Evolutionary conservation across 192 early-diverging fungal species (phyloP).

Genomic region (Coemansia sp.): DNA sequence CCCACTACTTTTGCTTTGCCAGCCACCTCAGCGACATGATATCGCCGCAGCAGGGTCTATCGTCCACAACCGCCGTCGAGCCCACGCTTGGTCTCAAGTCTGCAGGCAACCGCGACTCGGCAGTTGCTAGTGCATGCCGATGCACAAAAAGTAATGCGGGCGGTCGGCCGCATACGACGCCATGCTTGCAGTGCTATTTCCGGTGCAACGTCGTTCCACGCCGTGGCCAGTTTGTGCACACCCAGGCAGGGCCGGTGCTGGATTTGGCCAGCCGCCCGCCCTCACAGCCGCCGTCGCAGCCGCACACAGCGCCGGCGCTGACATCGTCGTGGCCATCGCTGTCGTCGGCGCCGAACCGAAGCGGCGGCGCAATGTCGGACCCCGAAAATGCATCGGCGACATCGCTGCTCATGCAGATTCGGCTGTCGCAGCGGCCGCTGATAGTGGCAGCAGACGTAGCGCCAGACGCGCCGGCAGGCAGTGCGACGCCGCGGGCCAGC

Average conservation of each 20-base stretch:
- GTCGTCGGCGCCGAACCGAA: conserved; percentile 2
- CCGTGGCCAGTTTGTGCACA: conserved; percentile 46
- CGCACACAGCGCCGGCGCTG: conserved; percentile 10
- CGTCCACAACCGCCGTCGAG: not conserved
- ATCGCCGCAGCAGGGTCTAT: conserved; percentile 7
- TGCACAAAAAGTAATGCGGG: not conserved
- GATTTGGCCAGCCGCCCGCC: conserved; percentile 19
- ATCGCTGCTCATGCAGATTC: conserved; percentile 34
- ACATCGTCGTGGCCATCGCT: conserved; percentile 14
- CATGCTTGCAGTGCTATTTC: conserved; percentile 28
- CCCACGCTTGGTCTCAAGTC: not conserved
- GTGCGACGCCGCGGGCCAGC: not conserved
- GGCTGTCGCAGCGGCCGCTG: conserved; percentile 20
- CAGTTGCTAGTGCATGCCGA: not conserved
- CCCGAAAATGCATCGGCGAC: conserved; percentile 6
- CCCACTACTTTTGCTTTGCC: conserved; percentile 18
- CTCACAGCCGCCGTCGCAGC: conserved; percentile 4
- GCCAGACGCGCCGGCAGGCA: not conserved
- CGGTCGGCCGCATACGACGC: conserved; percentile 2
- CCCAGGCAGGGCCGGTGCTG: conserved; percentile 38
- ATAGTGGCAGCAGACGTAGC: conserved; percentile 1
- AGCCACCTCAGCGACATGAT: conserved; percentile 15
- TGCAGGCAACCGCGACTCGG: not conserved
- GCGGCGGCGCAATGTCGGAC: conserved; percentile 21
- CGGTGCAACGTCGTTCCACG: conserved; percentile 14